Base-by-base conservation (phyloP, 2,329 filamentous ascomycete genomes). In the Teratosphaeria zuluensis region DNA sequence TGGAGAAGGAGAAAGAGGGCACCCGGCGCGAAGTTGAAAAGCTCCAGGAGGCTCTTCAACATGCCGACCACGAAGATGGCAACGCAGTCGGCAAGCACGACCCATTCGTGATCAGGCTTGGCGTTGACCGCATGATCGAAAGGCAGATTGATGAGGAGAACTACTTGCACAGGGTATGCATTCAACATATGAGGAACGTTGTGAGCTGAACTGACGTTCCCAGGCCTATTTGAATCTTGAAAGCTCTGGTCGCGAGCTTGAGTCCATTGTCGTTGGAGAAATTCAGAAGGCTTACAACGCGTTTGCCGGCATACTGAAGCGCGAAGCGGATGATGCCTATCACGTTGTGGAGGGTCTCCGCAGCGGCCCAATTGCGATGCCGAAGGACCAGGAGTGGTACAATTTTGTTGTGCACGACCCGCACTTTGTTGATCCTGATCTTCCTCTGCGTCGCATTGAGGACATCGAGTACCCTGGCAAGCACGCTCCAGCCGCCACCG, bases 231-330 rank as follows among this genome's bases (percentile, higher is more conserved):
- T 96, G 56, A 97, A 99, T 71, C 81, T 99, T 14, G 94, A 99
- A 73, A 89, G 84, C 65, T 97, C 94, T 16, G 94, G 94, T 2
- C 87, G 92, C 61, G 94, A 99, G 75, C 83, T 99, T 2, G 94
- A 99, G 75, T 89, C 90, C 0, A 97, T 99, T 63, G 90, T 99
- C 0, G 90, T 99, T 14, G 90, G 92, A 65, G 94, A 99, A 74
- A 95, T 99, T 51, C 94, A 99, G 71, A 97, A 97, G 74, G 91
- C 94, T 0, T 97, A 96, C 77, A 96, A 94, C 68, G 91, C 92
- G 2, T 90, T 96, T 66, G 89, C 92, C 28, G 88, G 87, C 56
- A 95, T 97, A 63, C 78, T 97, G 61, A 95, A 92, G 77, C 87
- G 91, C 53, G 92, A 97, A 71, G 89, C 90, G 9, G 91, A 95